Evolutionary conservation across 352 stramenopile species (phyloP).

Genomic region (Phytophthora capsici): DNA sequence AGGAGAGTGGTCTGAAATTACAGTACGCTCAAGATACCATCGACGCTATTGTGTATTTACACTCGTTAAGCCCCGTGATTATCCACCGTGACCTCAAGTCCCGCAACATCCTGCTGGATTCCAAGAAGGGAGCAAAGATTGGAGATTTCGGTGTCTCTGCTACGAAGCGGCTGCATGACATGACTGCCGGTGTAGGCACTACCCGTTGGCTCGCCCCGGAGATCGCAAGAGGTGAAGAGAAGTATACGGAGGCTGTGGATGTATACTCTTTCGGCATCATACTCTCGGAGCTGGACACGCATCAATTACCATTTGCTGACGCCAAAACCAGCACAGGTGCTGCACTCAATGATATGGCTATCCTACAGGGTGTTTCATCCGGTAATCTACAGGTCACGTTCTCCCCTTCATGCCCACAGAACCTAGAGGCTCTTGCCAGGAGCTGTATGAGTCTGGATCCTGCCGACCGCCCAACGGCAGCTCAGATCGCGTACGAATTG

Average conservation of each 20-base stretch:
- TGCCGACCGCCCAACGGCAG: constrained; percentile 53
- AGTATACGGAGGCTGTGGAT: constrained; percentile 72
- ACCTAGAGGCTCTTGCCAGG: constrained; percentile 54
- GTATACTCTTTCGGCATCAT: constrained; percentile 78
- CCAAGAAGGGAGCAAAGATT: constrained; percentile 67
- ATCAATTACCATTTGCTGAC: constrained; percentile 68
- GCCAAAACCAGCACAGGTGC: constrained; percentile 37
- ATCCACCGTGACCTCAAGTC: constrained; percentile 79
- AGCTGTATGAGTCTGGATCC: constrained; percentile 63
- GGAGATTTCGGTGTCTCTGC: constrained; percentile 74
- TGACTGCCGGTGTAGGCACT: constrained; percentile 71
- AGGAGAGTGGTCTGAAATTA: constrained; percentile 43
- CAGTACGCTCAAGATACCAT: constrained; percentile 67
- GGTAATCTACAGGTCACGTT: constrained; percentile 50
- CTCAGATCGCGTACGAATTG: constrained; percentile 68
- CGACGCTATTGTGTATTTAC: constrained; percentile 74
- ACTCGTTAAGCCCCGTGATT: constrained; percentile 67
- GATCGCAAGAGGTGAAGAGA: constrained; percentile 61
- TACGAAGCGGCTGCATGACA: constrained; percentile 57
- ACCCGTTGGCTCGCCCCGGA: constrained; percentile 71
- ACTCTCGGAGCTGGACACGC: constrained; percentile 71
- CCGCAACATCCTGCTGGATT: constrained; percentile 74
- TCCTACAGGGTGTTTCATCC: constrained; percentile 61
- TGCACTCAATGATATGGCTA: constrained; percentile 62
- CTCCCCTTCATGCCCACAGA: constrained; percentile 47